phyloP scores from a whole-genome alignment of 2,329 filamentous ascomycete species.

The Penicillium olsonii region DNA sequence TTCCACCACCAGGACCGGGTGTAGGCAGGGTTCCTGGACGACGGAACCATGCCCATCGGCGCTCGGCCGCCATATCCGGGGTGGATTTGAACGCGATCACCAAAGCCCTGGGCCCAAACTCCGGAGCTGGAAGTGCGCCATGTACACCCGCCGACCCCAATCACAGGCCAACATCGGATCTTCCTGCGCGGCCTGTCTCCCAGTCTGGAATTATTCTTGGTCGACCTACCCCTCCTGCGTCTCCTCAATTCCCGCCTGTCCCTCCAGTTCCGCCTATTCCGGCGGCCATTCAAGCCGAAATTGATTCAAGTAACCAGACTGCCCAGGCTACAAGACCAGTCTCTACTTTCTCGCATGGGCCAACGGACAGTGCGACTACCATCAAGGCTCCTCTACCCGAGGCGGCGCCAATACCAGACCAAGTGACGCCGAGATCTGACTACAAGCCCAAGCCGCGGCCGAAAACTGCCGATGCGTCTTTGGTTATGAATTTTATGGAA shows the following conservation, averaged over 20 bases:
- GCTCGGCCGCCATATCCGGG: slow-evolving; percentile 78
- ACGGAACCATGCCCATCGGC: slow-evolving; percentile 75
- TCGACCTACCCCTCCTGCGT: slow-evolving; percentile 35
- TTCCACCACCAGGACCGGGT: slow-evolving; percentile 37
- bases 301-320: slow-evolving; percentile 15
- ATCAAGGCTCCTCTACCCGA: slow-evolving; percentile 67
- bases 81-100: slow-evolving; percentile 69
- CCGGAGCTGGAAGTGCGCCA: slow-evolving; percentile 62
- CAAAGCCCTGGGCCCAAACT: slow-evolving; percentile 43
- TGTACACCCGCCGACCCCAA: slow-evolving; percentile 47
- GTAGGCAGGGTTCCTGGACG: slow-evolving; percentile 53
- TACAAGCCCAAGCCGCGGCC: slow-evolving; percentile 37
- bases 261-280: slow-evolving; percentile 19
- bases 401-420: slow-evolving; percentile 36
- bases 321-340: slow-evolving; percentile 72
- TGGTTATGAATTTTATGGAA: slow-evolving; percentile 31
- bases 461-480: slow-evolving; percentile 47
- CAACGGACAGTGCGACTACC: slow-evolving; percentile 72
- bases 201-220: slow-evolving; percentile 34
- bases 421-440: slow-evolving; percentile 37
- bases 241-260: slow-evolving; percentile 28
- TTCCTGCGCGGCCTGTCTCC: slow-evolving; percentile 35
- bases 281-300: slow-evolving; percentile 17
- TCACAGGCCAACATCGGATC: slow-evolving; percentile 30
- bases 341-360: slow-evolving; percentile 82